Percentiles rank a stretch among this genome's conserved stretches.
These are phyloP conservation scores for Buddleja alternifolia DNA, from an alignment of 257 asterid species.

Conservation along the genomic window DNA sequence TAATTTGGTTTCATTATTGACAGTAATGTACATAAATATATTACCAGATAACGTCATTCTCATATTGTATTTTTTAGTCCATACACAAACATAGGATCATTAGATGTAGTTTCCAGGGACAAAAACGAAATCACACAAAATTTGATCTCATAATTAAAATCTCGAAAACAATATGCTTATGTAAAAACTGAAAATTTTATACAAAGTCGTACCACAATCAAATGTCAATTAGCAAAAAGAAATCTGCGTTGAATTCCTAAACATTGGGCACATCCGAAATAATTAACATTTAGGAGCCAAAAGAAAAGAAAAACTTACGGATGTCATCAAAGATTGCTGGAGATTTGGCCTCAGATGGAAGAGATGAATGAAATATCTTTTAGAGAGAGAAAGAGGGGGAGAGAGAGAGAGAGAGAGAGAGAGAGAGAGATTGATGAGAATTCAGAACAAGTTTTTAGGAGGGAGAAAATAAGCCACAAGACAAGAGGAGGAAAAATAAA, in stretches of 20 bases:
- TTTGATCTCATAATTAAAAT: not conserved
- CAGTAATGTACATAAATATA: not conserved
- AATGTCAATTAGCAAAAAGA: not conserved
- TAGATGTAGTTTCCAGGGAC: conserved; percentile 7
- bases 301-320: conserved; percentile 48
- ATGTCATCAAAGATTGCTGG: conserved; percentile 52
- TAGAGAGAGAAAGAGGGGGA: conserved; percentile 19
- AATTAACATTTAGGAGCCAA: not conserved
- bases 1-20: too few relatives aligned
- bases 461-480: conserved; percentile 20
- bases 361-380: conserved; percentile 30
- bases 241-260: not conserved
- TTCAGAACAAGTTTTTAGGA: conserved; percentile 45
- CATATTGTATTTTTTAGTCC: too few relatives aligned
- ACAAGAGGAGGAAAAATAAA: conserved; percentile 9
- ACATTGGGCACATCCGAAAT: conserved; percentile 2
- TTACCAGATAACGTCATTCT: not conserved
- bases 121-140: not conserved
- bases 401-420: too few relatives aligned
- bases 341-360: conserved; percentile 29
- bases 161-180: too few relatives aligned
- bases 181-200: too few relatives aligned
- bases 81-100: not conserved
- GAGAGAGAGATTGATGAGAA: conserved; percentile 33
- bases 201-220: not conserved